Evolutionary conservation across 805 yeast species (phyloP), one percentile per base, ranked within the genome.

Genomic region (Yarrowia deformans): DNA sequence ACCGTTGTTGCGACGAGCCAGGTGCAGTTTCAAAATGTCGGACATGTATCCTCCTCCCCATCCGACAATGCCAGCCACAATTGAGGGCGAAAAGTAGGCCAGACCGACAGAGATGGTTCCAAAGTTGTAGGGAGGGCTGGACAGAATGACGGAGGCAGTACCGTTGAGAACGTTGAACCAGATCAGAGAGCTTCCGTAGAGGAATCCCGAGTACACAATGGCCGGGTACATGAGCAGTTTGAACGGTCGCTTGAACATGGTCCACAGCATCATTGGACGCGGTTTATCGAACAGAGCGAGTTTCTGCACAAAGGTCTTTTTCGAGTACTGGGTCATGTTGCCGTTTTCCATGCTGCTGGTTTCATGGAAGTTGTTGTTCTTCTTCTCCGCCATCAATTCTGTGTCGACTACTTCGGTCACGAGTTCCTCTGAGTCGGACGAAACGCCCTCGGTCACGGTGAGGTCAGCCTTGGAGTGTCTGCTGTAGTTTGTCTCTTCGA

Each of bases 1-100:
- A 37, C 87, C 86, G 23, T 78, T 77, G 70, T 81, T 80, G 58
- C 78, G 32, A 1, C 32, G 32, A 40, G 69, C 69, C 8, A 69
- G 39, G n/a, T 16, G 16, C 37, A 69, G 23, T 12, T 46, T 34
- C 10, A 67, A n/a, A 5, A 34, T 8, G 7, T 67, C 69, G 0
- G 40, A 23, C 49, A 67, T 35, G 52, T 52, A 58, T n/a, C 69
- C 69, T 13, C 69, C 69, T 29, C 34, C 42, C 39, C 61, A 37
- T 2, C 52, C 50, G 1, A 16, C 29, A 2, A 54, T 40, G 9
- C 40, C 68, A 0, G 52, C 37, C 3, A 58, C 68, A 12, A 67
- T 45, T 3, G 29, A 32, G 2, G 69, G 68, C 2, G 43, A 52
- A 19, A 67, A 40, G 52, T 67, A 67, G 5, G 43, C 39, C 19